phyloP scores from a whole-genome alignment of 2,329 filamentous ascomycete genomes.

The Fusarium incarnatum region DNA sequence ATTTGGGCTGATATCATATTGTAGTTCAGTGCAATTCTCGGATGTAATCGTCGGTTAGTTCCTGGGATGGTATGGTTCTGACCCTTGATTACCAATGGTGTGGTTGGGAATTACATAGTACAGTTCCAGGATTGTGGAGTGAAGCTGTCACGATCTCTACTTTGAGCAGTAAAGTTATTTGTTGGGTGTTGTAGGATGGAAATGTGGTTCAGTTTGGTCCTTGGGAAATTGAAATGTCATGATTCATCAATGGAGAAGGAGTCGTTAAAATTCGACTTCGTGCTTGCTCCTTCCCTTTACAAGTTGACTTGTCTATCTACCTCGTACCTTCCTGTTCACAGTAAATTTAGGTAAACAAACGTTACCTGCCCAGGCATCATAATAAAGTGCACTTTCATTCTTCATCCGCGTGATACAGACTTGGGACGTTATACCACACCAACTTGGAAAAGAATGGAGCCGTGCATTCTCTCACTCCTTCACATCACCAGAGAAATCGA shows the following conservation, averaged over 20 bases:
- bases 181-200: conserved; percentile 1
- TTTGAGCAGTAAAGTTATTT: conserved; percentile 1
- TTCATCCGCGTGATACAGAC: conserved; percentile 22
- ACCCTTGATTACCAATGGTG: conserved; percentile 1
- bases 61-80: background rate
- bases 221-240: background rate
- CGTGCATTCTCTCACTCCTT: conserved; percentile 20
- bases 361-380: background rate
- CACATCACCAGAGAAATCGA: conserved; percentile 15
- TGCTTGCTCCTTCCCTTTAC: conserved; percentile 8
- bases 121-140: background rate
- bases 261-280: background rate
- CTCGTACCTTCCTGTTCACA: background rate
- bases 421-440: conserved; percentile 7
- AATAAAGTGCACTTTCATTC: background rate
- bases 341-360: background rate
- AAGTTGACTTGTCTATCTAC: conserved; percentile 17
- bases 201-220: background rate
- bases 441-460: conserved; percentile 13
- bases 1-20: background rate
- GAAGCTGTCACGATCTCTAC: conserved; percentile 19
- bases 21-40: background rate
- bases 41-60: conserved; percentile 2
- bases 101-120: conserved; percentile 4
- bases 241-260: background rate